Conservation (phyloP, 345 rosid genomes). For the Nasturtium officinale region DNA sequence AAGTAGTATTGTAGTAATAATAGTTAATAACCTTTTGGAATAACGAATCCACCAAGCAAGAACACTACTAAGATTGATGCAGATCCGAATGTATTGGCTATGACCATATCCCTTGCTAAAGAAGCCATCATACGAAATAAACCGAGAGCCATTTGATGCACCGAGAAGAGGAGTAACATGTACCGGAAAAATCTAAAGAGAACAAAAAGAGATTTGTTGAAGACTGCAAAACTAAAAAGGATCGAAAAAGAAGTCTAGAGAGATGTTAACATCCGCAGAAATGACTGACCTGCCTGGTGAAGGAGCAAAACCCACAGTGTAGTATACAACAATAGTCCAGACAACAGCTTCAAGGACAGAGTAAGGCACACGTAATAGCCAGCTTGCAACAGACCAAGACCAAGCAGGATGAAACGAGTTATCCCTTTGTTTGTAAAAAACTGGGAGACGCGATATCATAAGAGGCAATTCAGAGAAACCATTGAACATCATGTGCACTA, state of each 20-base stretch:
- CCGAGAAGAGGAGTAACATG: conserved; percentile 67
- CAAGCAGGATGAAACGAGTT: conserved; percentile 92
- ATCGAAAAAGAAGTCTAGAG: not conserved
- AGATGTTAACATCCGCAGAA: not conserved
- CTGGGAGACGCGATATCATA: conserved; percentile 82
- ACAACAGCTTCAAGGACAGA: conserved; percentile 81
- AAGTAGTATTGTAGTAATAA: not conserved
- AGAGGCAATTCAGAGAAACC: conserved; percentile 86
- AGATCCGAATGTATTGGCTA: conserved; percentile 89
- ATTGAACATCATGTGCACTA: conserved; percentile 89
- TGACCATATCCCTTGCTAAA: conserved; percentile 79
- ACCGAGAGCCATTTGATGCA: conserved; percentile 95
- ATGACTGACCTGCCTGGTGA: conserved; percentile 68
- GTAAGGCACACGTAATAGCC: conserved; percentile 83
- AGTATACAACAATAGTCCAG: conserved; percentile 85
- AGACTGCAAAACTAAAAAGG: not conserved
- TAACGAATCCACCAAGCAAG: conserved; percentile 85
- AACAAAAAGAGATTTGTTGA: not conserved
- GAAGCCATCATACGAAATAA: conserved; percentile 80
- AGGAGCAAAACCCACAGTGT: conserved; percentile 84
- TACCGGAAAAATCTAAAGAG: conserved; percentile 73
- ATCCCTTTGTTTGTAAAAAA: conserved; percentile 89
- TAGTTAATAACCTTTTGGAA: conserved; percentile 72
- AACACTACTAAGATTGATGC: conserved; percentile 62
- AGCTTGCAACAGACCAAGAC: conserved; percentile 84